Conservation (phyloP, 2,329 filamentous ascomycete species). For the Botryotinia narcissicola region DNA sequence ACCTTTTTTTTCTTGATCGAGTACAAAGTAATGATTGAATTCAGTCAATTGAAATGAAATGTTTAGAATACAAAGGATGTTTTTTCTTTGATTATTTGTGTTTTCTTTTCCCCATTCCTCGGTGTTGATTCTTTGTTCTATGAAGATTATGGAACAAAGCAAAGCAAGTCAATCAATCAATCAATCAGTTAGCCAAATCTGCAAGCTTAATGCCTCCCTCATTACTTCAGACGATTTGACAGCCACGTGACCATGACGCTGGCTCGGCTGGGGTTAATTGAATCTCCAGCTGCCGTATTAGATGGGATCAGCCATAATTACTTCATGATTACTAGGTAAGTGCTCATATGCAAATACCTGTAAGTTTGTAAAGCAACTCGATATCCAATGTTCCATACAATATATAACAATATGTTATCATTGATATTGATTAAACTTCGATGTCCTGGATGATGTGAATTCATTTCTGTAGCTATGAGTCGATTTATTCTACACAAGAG, state of each 20-base stretch:
- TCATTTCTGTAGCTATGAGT: background rate
- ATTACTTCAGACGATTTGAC: background rate
- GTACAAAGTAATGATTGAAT: conserved; percentile 14
- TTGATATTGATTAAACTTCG: background rate
- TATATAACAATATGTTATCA: fast-evolving
- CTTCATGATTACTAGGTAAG: background rate
- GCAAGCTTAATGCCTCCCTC: conserved; percentile 7
- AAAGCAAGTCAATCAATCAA: background rate
- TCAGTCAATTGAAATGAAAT: background rate
- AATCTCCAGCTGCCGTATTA: too few relatives aligned
- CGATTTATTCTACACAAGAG: background rate
- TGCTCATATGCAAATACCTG: background rate
- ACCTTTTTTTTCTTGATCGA: background rate
- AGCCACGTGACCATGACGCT: background rate
- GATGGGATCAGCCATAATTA: background rate
- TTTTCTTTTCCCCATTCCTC: background rate
- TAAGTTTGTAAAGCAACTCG: background rate
- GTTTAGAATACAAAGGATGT: background rate
- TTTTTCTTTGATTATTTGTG: background rate
- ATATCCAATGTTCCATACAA: too few relatives aligned
- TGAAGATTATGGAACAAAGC: background rate
- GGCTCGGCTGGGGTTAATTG: too few relatives aligned
- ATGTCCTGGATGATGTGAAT: background rate
- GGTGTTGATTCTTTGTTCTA: background rate
- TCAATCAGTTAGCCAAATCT: background rate